Evolutionary conservation across 1,139 yeast genomes (phyloP).

Genomic region (Sugiyamaella pinicola): DNA sequence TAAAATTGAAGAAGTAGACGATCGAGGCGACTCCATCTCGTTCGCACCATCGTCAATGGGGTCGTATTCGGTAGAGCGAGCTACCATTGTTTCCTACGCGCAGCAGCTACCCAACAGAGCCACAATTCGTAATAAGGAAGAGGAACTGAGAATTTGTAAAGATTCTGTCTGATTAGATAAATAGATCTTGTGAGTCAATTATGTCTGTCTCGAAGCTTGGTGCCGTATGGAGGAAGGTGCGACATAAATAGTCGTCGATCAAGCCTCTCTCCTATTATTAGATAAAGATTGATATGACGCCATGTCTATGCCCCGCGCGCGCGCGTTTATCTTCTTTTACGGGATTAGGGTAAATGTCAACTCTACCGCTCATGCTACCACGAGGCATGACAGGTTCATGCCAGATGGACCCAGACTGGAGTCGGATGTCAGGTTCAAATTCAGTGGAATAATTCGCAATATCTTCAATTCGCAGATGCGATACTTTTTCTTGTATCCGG

Average conservation of each 20-base stretch:
- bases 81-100: constrained; percentile 1
- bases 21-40: constrained; percentile 18
- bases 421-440: too few species aligned
- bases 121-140: too few species aligned
- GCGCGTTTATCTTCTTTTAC: not conserved
- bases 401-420: too few species aligned
- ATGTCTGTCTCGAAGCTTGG: not conserved
- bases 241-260: not conserved
- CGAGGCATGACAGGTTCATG: too few species aligned
- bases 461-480: too few species aligned
- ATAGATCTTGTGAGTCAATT: not conserved
- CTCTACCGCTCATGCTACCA: not conserved
- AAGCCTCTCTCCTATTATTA: too few species aligned
- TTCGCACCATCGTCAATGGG: not conserved
- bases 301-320: not conserved
- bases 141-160: too few species aligned
- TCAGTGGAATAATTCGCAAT: too few species aligned
- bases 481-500: too few species aligned
- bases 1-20: constrained; percentile 28
- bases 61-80: constrained; percentile 5
- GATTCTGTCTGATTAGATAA: too few species aligned
- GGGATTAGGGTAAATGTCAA: constrained; percentile 11
- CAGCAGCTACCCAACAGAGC: too few species aligned
- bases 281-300: too few species aligned
- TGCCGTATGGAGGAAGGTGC: not conserved